These are phyloP conservation scores for Termitomyces sp. DNA, from an alignment of 768 basidiomycete species.

Conservation along the genomic window DNA sequence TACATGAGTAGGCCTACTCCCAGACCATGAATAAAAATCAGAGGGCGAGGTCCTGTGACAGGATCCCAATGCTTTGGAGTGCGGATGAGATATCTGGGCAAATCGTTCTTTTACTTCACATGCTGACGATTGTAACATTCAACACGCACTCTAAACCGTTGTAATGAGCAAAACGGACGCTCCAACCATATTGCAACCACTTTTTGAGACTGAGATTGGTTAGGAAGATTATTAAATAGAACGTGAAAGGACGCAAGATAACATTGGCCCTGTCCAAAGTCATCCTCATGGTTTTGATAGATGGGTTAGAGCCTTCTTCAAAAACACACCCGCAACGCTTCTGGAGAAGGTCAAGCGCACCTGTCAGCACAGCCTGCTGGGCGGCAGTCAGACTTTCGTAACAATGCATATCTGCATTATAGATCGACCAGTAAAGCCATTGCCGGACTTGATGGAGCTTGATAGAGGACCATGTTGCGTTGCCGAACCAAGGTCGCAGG, in stretches of 20 bases:
- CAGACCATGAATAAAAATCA: conserved; percentile 86
- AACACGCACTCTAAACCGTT: conserved; percentile 65
- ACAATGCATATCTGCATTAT: conserved; percentile 58
- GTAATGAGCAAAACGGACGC: conserved; percentile 39
- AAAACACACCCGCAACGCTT: conserved; percentile 65
- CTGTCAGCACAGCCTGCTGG: conserved; percentile 48
- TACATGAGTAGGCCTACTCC: conserved; percentile 81
- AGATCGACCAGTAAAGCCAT: conserved; percentile 86
- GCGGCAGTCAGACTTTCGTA: conserved; percentile 38
- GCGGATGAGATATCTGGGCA: conserved; percentile 64
- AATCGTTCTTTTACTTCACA: conserved; percentile 1
- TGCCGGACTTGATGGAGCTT: conserved; percentile 54
- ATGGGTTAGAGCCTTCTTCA: conserved; percentile 52
- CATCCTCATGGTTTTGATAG: conserved; percentile 53
- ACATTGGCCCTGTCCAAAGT: conserved; percentile 77
- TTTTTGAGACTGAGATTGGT: conserved; percentile 44
- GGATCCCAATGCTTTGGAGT: conserved; percentile 65
- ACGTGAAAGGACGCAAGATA: conserved; percentile 59
- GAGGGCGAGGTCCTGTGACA: conserved; percentile 52
- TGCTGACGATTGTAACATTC: neutral
- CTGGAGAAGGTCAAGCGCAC: conserved; percentile 60
- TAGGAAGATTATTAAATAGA: conserved; percentile 49
- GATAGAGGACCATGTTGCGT: conserved; percentile 69
- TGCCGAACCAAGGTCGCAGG: conserved; percentile 74
- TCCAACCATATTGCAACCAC: conserved; percentile 37